Evolutionary conservation across 768 basidiomycete species (phyloP), one percentile per base, ranked within the genome.

Genomic region (Chalciporus pseudorubinellus): DNA sequence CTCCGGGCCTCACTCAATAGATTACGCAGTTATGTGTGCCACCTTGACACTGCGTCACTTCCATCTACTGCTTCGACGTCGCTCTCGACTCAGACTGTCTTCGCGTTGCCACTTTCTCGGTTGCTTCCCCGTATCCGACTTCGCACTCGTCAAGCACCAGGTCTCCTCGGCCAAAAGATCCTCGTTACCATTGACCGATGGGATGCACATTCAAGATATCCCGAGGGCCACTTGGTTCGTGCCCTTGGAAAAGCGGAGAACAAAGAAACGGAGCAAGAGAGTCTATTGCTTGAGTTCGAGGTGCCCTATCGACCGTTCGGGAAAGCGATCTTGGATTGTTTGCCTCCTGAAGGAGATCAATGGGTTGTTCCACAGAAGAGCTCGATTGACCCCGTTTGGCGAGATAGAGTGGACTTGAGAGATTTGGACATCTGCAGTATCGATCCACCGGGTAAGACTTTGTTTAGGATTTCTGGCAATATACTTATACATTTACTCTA

Each of bases 261-360:
- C 67, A 97, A 98, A 68, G 94, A 95, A 66, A 95, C 95, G 0
- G 95, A 98, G 62, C 89, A 94, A 65, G 95, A 98, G 70, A 92
- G 90, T 65, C 63, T 99, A 50, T 67, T 99, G 59, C 72, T 98
- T 24, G 95, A 99, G 67, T 98, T 87, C 65, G 97, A 97, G 48
- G 92, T 98, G 7, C 93, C 94, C 1, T 98, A 98, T 66, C 68
- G 95, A 56, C 92, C 97, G 2, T 99, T 99, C 67, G 94, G 94
- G n/a, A 90, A 86, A 68, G 92, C 94, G 3, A 93, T 98, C 40
- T 62, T 97, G 60, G 86, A 90, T 56, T 98, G 97, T 66, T 71
- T 99, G 59, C 97, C 97, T 1, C 61, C 68, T 2, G 87, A 98
- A 67, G 97, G 97, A 0, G 94, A 97, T 9, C 73, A 74, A 20